Conservation (phyloP, 768 basidiomycete genomes). For the Russula sp. region DNA sequence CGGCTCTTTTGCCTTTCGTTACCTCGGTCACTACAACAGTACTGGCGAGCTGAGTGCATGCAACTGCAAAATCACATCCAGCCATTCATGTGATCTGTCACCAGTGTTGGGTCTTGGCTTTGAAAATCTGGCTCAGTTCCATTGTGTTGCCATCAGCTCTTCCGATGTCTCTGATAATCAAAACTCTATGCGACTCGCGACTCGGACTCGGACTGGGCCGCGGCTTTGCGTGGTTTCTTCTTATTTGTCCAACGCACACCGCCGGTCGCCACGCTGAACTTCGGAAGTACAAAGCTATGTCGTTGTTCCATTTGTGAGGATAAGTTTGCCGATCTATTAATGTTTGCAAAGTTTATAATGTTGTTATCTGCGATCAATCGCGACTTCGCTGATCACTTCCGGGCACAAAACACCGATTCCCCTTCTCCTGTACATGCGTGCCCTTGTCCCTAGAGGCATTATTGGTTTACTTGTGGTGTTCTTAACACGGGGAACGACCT, state of each 20-base stretch:
- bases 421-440: not conserved
- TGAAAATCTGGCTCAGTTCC: constrained; percentile 1
- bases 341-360: not conserved
- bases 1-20: not conserved
- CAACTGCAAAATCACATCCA: not conserved
- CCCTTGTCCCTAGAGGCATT: not conserved
- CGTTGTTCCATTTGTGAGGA: not conserved
- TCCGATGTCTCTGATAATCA: not conserved
- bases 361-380: no score
- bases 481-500: not conserved
- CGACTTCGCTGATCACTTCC: not conserved
- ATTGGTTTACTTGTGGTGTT: not conserved
- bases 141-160: not conserved
- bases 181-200: not conserved
- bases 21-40: not conserved
- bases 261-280: not conserved
- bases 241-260: not conserved
- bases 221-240: not conserved
- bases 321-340: not conserved
- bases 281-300: not conserved
- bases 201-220: no score
- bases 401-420: not conserved
- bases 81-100: not conserved
- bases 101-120: not conserved
- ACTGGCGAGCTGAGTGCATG: not conserved